Conservation (phyloP, 805 yeast species). For the Kuraishia molischiana region DNA sequence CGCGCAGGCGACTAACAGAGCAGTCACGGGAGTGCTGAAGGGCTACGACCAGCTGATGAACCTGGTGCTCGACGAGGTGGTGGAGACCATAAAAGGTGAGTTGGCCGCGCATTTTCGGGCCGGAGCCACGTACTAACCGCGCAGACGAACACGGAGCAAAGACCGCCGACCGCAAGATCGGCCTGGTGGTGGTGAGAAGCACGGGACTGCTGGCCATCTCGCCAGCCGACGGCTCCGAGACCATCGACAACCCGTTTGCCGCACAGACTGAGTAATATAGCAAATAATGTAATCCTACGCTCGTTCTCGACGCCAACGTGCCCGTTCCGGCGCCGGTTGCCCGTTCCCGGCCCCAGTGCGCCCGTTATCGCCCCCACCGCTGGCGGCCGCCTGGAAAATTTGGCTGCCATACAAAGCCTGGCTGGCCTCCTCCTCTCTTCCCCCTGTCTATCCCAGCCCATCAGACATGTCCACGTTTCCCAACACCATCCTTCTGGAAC, state of each 20-base stretch:
- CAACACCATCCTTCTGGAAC: constrained; percentile 68
- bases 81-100: constrained; percentile 54
- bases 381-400: too few species aligned
- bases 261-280: constrained; percentile 2
- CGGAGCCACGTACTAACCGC: too few species aligned
- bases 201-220: constrained; percentile 66
- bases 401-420: too few species aligned
- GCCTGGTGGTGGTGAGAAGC: constrained; percentile 80
- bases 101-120: constrained; percentile 17
- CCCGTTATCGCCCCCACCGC: too few species aligned
- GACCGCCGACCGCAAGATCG: constrained; percentile 48
- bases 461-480: constrained; percentile 1
- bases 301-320: too few species aligned
- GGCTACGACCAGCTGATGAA: constrained; percentile 82
- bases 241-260: constrained; percentile 61
- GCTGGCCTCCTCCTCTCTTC: too few species aligned
- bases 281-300: too few species aligned
- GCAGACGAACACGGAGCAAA: constrained; percentile 36
- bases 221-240: constrained; percentile 63
- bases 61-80: constrained; percentile 60
- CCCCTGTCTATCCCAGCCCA: neutral
- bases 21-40: constrained; percentile 65
- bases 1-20: constrained; percentile 2
- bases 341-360: too few species aligned
- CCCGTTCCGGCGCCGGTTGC: too few species aligned